Evolutionary conservation across 352 stramenopile genomes (phyloP).

Genomic region (Globisporangium polare): DNA sequence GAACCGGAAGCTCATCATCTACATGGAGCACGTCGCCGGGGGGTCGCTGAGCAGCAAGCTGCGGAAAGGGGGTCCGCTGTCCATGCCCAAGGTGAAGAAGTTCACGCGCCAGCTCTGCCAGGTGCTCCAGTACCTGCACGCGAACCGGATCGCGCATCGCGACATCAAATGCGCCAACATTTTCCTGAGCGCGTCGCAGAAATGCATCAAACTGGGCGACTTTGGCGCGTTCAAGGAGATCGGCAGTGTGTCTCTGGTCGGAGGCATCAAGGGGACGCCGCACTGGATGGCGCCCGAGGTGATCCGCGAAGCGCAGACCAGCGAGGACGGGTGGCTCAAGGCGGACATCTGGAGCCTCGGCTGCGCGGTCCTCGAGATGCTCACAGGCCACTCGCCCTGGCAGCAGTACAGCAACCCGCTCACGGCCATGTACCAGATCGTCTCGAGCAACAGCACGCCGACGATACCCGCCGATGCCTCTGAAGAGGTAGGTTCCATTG

Average conservation of each 20-base stretch:
- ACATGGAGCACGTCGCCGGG: conserved; percentile 85
- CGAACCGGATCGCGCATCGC: conserved; percentile 84
- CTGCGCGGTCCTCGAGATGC: conserved; percentile 92
- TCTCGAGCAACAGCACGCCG: conserved; percentile 60
- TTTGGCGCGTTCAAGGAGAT: conserved; percentile 79
- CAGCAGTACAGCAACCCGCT: conserved; percentile 86
- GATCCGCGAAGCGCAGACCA: conserved; percentile 57
- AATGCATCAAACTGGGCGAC: conserved; percentile 66
- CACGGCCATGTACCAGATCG: conserved; percentile 91
- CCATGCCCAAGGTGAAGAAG: conserved; percentile 36
- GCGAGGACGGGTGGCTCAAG: conserved; percentile 75
- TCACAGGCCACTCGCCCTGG: conserved; percentile 89
- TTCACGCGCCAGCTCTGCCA: conserved; percentile 83
- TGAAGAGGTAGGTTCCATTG: conserved; percentile 35
- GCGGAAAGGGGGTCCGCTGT: conserved; percentile 40
- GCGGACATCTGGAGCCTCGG: conserved; percentile 93
- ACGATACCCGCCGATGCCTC: conserved; percentile 51
- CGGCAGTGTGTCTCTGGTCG: conserved; percentile 59
- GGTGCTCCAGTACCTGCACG: conserved; percentile 84
- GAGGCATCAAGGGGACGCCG: conserved; percentile 84
- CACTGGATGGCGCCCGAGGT: conserved; percentile 93
- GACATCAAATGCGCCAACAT: conserved; percentile 89
- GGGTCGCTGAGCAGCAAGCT: conserved; percentile 69
- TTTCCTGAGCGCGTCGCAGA: conserved; percentile 36
- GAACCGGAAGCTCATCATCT: conserved; percentile 62